Base-by-base conservation (phyloP, 2,329 filamentous ascomycete species). In the Cladosporium sp. region DNA sequence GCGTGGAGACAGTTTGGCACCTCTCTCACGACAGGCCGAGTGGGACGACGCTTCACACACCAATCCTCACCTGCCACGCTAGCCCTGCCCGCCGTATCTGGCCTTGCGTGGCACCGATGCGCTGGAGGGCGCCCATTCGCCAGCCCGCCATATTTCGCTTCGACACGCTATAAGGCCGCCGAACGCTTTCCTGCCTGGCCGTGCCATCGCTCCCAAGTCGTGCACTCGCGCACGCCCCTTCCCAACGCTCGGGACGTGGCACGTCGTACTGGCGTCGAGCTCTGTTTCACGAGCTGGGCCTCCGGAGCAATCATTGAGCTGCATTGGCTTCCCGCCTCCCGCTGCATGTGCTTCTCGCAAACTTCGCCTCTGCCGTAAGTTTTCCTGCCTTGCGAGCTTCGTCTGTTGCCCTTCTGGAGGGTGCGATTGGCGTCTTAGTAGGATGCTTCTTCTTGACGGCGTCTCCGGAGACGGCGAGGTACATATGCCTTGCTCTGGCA, bases 221-320 rank as follows among this genome's bases (percentile, higher is more conserved):
- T 28, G 22, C 22, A 28, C 22, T 14, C 42, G 42, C 10, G 22
- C 42, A 22, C 8, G 4, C 9, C 42, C 9, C 3, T 10, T 10
- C 40, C 40, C 40, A 42, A 42, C 40, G 48, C 48, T 50, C 48
- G 48, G 48, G 48, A 35, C 48, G 48, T 43, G 48, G 48, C 48
- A 50, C 11, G 48, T 50, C 18, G 48, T 40, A 43, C 48, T 50
- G 48, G 40, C 40, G 41, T 43, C 13, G 32, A 35, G 19, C 14
- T 10, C 33, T 43, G 48, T 50, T 50, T 50, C 48, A 50, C 22
- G 10, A 18, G 8, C 31, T 18, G 16, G 18, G 18, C 13, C 48
- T 50, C 48, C 48, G 48, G 48, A 43, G 48, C 48, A 43, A 50
- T 50, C 16, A 37, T 18, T 13, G 35, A 43, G 40, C 48, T 28